Evolutionary conservation across 805 yeast genomes (phyloP).

Genomic region (Ogataea chonburiensis): DNA sequence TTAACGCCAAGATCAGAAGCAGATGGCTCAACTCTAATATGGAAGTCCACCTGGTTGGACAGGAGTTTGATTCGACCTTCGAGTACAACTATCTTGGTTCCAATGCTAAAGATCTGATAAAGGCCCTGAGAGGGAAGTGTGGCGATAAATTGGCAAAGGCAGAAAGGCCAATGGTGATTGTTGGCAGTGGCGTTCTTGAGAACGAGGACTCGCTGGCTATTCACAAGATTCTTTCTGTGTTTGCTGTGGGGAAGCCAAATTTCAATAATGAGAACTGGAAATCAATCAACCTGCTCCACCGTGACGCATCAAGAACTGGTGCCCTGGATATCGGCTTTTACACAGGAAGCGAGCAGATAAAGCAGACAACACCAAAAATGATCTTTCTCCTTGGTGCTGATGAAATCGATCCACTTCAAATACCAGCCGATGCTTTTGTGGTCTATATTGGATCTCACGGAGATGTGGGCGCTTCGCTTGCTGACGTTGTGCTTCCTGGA

Average conservation of each 20-base stretch:
- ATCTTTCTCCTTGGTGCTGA: conserved; percentile 83
- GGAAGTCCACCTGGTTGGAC: conserved; percentile 73
- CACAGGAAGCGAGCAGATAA: conserved; percentile 44
- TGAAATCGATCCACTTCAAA: conserved; percentile 63
- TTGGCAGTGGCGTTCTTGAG: conserved; percentile 78
- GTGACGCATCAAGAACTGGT: conserved; percentile 86
- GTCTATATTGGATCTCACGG: conserved; percentile 93
- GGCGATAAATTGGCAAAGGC: conserved; percentile 70
- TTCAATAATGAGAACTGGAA: conserved; percentile 76
- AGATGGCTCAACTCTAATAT: conserved; percentile 67
- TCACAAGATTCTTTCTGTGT: conserved; percentile 58
- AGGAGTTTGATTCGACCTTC: conserved; percentile 75
- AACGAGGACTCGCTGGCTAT: conserved; percentile 61
- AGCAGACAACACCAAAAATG: conserved; percentile 60
- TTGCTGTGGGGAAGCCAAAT: conserved; percentile 53
- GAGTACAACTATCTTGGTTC: conserved; percentile 62
- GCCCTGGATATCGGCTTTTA: conserved; percentile 84
- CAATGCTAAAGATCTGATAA: conserved; percentile 51
- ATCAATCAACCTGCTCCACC: conserved; percentile 75
- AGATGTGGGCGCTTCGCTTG: conserved; percentile 82
- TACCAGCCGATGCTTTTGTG: conserved; percentile 84
- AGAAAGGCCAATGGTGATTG: conserved; percentile 70
- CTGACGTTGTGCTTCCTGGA: conserved; percentile 85
- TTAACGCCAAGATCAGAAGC: conserved; percentile 80
- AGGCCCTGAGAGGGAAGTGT: conserved; percentile 62